Evolutionary conservation across 225 moss, liverwort and hornwort species (phyloP).

Genomic region (Physcomitrellopsis africana): DNA sequence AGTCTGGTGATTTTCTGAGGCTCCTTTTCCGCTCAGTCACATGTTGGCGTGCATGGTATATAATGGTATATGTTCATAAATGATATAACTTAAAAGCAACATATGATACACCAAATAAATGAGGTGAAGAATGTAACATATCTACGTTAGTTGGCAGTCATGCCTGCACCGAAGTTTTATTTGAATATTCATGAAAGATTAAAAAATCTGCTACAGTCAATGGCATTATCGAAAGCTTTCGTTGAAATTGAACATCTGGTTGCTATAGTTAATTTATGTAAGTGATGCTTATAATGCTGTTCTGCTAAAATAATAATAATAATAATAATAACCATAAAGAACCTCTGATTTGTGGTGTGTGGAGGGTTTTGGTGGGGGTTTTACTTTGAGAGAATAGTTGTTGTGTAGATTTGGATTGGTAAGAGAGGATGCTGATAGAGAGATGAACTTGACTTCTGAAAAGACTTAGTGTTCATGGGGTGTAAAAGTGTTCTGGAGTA

Average conservation of each 20-base stretch:
- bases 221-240: background rate
- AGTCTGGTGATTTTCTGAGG: conserved; percentile 15
- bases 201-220: too few relatives aligned
- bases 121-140: too few relatives aligned
- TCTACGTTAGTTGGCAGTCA: background rate
- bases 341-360: background rate
- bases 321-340: too few relatives aligned
- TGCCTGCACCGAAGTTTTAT: too few relatives aligned
- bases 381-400: background rate
- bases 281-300: background rate
- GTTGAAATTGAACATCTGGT: background rate
- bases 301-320: too few relatives aligned
- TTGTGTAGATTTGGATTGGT: conserved; percentile 8
- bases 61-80: too few relatives aligned
- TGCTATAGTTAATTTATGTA: background rate
- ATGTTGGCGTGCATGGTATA: too few relatives aligned
- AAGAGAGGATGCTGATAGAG: background rate
- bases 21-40: background rate
- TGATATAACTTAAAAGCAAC: too few relatives aligned
- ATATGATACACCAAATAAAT: too few relatives aligned
- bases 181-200: too few relatives aligned
- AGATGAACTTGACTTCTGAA: background rate
- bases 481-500: background rate
- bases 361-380: conserved; percentile 8
- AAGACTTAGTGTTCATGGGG: conserved; percentile 1